A percentile compares a stretch with the other conserved stretches of the same genome.
These are phyloP conservation scores for Magnaporthiopsis poae DNA, from an alignment of 2,329 filamentous ascomycete genomes.

Conservation along the genomic window DNA sequence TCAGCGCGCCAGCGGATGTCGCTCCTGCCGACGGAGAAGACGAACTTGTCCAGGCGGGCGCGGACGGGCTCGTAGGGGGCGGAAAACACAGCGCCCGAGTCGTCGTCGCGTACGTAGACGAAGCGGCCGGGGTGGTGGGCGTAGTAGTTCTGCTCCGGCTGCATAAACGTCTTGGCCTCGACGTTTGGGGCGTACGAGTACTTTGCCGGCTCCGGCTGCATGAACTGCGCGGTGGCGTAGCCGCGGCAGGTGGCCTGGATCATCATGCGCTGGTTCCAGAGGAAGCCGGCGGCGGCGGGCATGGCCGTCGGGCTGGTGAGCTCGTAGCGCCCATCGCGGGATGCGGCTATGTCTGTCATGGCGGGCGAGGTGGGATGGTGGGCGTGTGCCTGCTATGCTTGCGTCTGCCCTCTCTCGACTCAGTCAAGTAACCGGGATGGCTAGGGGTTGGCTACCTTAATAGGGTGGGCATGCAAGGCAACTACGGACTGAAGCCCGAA, in stretches of 20 bases:
- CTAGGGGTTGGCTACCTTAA: too few species aligned
- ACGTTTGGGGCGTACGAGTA: constrained; percentile 50
- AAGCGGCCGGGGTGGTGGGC: constrained; percentile 49
- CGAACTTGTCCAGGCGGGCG: constrained; percentile 34
- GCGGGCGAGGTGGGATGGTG: too few species aligned
- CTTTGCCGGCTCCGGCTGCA: constrained; percentile 52
- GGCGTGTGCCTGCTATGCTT: neutral
- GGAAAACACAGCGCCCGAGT: constrained; percentile 39
- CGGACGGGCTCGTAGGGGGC: constrained; percentile 47
- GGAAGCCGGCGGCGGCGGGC: constrained; percentile 45
- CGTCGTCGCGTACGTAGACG: constrained; percentile 49
- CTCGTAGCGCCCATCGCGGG: constrained; percentile 34
- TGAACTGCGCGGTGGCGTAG: constrained; percentile 49
- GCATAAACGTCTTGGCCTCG: constrained; percentile 51
- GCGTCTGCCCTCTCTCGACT: neutral
- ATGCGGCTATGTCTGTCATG: neutral
- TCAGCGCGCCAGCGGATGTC: constrained; percentile 46
- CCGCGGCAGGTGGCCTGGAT: constrained; percentile 49
- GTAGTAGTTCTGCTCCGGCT: constrained; percentile 51
- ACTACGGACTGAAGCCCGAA: neutral
- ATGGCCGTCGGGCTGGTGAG: constrained; percentile 44
- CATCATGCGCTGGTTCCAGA: constrained; percentile 55
- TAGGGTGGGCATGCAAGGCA: too few species aligned
- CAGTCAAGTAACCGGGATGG: neutral
- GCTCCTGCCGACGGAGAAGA: constrained; percentile 45